Base-by-base conservation (phyloP, 805 yeast species). In the Starmerella kuoi region DNA sequence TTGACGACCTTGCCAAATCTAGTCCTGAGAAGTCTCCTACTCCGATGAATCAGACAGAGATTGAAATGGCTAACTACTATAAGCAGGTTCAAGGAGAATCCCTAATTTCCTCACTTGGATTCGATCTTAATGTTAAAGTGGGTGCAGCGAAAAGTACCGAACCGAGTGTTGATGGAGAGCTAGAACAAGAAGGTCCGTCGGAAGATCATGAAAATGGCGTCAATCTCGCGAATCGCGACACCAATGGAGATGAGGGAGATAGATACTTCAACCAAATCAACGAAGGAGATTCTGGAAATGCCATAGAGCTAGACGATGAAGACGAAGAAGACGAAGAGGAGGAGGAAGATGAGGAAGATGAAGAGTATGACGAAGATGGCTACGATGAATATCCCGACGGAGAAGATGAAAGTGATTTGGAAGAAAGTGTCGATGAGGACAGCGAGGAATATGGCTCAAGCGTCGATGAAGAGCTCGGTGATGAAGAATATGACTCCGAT, bases 371-470 rank as follows among this genome's bases (percentile, higher is more conserved):
- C 14, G 53, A 47, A 9, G 47, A 36, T 23, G 31, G 30, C 26
- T 14, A 31, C 14, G 46, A 34, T 24, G 11, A 15, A 26, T 4
- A 12, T 17, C 40, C 42, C 20, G 38, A 20, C 11, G 55, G 56
- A 26, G 57, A 58, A 37, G 62, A 58, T 19, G 58, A 15, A 9
- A 31, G 60, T 28, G 57, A 51, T 2, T 54, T 56, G 26, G 57
- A 55, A 14, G 55, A 57, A 32, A 59, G 54, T 14, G 59, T 57
- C 5, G 60, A 55, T n/a, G 60, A 58, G 9, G 61, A 54, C 15
- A 60, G 54, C n/a, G 59, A 57, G 9, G 61, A 54, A n/a, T 54
- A 53, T 20, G 62, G 52, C n/a, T 62, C 55, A 36, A 58, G 56
- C 12, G 58, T 45, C 17, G 63, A 56, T 17, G 53, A 50, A 32